These are phyloP conservation scores for Artemisia tridentata DNA, from an alignment of 129 eudicot genomes.

Conservation along the genomic window DNA sequence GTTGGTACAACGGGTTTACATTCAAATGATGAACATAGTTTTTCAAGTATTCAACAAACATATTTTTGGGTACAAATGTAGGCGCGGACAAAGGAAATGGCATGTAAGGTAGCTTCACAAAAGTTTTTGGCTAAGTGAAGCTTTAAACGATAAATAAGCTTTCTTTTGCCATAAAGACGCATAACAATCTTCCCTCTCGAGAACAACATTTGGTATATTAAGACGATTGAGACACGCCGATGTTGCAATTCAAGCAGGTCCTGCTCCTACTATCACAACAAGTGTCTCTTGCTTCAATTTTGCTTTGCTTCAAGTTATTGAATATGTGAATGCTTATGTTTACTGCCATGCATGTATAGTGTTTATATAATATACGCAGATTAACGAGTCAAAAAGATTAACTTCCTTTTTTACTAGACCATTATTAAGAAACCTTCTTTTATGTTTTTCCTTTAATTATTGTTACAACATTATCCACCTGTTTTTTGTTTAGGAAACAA, in stretches of 20 bases:
- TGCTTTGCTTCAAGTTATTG: too few relatives aligned
- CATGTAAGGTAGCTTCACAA: slow-evolving; percentile 50
- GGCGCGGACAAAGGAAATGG: slow-evolving; percentile 43
- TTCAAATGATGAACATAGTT: slow-evolving; percentile 29
- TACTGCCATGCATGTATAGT: too few relatives aligned
- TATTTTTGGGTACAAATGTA: slow-evolving; percentile 44
- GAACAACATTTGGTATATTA: slow-evolving; percentile 33
- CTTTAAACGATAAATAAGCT: slow-evolving; percentile 49
- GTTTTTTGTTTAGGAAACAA: too few relatives aligned
- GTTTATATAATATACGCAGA: too few relatives aligned
- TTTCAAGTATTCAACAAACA: slow-evolving; percentile 48
- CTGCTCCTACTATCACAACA: slow-evolving; percentile 47
- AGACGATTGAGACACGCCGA: slow-evolving; percentile 44
- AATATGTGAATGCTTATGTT: too few relatives aligned
- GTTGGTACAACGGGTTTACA: slow-evolving; percentile 31
- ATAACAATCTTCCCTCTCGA: slow-evolving; percentile 47
- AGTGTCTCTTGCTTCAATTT: slow-evolving; percentile 27
- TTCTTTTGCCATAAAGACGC: slow-evolving; percentile 53
- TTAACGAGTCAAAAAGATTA: too few relatives aligned
- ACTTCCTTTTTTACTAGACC: too few relatives aligned
- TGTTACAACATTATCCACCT: too few relatives aligned
- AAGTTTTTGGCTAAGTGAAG: slow-evolving; percentile 53
- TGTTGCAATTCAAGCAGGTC: slow-evolving; percentile 50
- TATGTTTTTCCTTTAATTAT: too few relatives aligned
- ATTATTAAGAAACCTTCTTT: too few relatives aligned